These are phyloP conservation scores for Cryptococcus neoformans DNA, from an alignment of 1,284 basidiomycete genomes.

Conservation along the genomic window DNA sequence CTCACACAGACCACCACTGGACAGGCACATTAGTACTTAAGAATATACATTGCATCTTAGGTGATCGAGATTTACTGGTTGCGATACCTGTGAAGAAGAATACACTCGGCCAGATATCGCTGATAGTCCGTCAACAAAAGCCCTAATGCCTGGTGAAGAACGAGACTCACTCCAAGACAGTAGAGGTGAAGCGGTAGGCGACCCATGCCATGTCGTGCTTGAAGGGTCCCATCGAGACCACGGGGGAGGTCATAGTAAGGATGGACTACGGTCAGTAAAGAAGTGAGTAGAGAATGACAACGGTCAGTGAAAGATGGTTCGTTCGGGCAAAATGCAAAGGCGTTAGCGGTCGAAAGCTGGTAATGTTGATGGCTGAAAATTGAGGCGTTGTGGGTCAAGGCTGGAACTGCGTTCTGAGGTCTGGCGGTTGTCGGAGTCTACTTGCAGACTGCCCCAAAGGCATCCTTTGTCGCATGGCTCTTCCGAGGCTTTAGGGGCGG, in stretches of 20 bases:
- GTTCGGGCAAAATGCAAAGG: too few relatives aligned
- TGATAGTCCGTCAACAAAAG: constrained; percentile 6
- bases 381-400: too few relatives aligned
- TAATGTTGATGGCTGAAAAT: too few relatives aligned
- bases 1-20: constrained; percentile 30
- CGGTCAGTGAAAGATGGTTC: too few relatives aligned
- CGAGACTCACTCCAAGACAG: constrained; percentile 30
- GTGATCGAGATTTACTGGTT: constrained; percentile 16
- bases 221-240: constrained; percentile 10
- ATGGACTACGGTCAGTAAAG: background rate
- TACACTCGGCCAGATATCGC: constrained; percentile 34
- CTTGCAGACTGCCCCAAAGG: too few relatives aligned
- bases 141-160: background rate
- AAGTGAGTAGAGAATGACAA: background rate
- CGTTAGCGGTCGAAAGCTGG: too few relatives aligned
- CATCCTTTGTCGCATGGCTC: too few relatives aligned
- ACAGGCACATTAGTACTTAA: background rate
- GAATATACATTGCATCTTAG: background rate
- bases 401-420: too few relatives aligned
- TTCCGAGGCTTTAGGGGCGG: too few relatives aligned
- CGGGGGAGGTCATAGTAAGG: background rate
- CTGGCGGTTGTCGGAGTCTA: too few relatives aligned
- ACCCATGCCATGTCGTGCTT: constrained; percentile 30
- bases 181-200: constrained; percentile 26
- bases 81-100: constrained; percentile 31